Conservation (phyloP, 306 rosid genomes). For the Rubus idaeus region DNA sequence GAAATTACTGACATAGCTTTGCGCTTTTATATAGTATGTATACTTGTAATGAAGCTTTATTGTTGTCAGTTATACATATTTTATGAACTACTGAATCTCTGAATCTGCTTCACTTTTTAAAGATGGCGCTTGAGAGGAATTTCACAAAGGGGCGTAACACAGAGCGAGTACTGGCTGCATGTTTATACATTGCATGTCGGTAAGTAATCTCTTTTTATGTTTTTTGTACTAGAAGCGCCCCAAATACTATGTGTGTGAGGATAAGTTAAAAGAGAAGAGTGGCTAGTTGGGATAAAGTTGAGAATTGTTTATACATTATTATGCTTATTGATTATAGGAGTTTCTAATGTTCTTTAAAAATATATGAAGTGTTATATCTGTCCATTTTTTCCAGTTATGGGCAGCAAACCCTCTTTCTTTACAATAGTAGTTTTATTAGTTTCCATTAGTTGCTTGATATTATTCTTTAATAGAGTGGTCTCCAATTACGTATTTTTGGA, state of each 20-base stretch:
- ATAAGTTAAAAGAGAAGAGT: not conserved
- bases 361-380: not conserved
- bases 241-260: not conserved
- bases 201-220: conserved; percentile 21
- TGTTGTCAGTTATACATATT: not conserved
- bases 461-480: not conserved
- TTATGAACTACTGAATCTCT: conserved; percentile 20
- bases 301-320: too few relatives aligned
- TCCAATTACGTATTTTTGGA: not conserved
- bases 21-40: conserved; percentile 50
- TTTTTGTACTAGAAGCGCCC: not conserved
- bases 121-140: conserved; percentile 70
- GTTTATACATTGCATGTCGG: conserved; percentile 87
- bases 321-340: not conserved
- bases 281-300: not conserved
- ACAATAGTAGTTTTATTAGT: not conserved
- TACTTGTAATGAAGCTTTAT: conserved; percentile 4
- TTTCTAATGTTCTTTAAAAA: not conserved
- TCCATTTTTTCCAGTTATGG: not conserved
- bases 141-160: conserved; percentile 79
- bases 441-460: not conserved
- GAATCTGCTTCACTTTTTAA: conserved; percentile 24
- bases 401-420: not conserved
- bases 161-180: conserved; percentile 72
- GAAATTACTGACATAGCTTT: conserved; percentile 39